Base-by-base conservation (phyloP, 1,284 basidiomycete genomes). In the Ustilago curta region DNA sequence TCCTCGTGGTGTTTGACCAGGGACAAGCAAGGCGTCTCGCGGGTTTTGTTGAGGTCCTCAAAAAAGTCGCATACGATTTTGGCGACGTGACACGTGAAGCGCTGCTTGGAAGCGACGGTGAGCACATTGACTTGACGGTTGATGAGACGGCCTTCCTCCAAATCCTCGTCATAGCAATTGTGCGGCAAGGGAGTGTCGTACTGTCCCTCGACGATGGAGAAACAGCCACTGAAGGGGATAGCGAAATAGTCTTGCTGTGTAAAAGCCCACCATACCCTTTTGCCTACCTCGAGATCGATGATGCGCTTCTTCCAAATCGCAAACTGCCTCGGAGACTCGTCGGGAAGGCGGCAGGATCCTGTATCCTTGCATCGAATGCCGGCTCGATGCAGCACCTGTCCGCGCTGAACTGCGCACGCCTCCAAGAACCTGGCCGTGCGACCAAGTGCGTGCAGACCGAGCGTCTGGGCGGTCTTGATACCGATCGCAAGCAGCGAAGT, bases 201-300 rank as follows among this genome's bases (percentile, higher is more conserved):
- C 43, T 77, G 75, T 14, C 71, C 68, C 25, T 73, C 70, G 8
- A 70, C 62, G 47, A 77, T 70, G 16, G 66, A 73, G 45, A 66
- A 70, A 29, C 66, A 69, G 18, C 75, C 75, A 35, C 75, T 69
- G 52, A 75, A 77, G 2, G 75, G 71, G 19, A 77, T 77, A 1
- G 75, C 75, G 44, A 77, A 77, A 27, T 77, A 77, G 44, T 75
- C 75, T 37, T 77, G 75, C 52, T 77, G 75, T 4, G 69, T 70
- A 21, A 75, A 70, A 5, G 75, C 71, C 75, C 75, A 77, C 75
- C 75, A 77, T 4, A 77, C 75, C 7, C 75, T 63, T 48, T 77
- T 77, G 47, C 75, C 75, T 9, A 77, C 68, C 45, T 77, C 75
- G 42, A 77, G 65, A 57, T 69, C 66, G 39, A 77, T 63, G 52